Evolutionary conservation across 257 asterid genomes (phyloP).

Genomic region (Henckelia pumila): DNA sequence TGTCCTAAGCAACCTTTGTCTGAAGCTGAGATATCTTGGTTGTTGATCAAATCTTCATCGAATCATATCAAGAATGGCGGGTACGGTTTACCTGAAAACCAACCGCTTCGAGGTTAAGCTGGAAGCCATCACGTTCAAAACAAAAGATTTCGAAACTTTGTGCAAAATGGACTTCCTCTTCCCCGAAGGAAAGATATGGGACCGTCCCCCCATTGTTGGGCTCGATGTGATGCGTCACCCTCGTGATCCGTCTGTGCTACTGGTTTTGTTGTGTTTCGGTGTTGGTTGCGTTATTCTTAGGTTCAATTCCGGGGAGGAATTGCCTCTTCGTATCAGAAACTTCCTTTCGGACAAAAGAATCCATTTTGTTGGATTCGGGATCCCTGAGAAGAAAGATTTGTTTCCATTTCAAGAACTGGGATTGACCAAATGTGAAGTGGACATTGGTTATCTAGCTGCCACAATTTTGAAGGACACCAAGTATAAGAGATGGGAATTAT

Average conservation of each 20-base stretch:
- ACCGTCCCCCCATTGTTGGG: slow-evolving; percentile 68
- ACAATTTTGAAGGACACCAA: slow-evolving; percentile 48
- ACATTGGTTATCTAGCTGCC: slow-evolving; percentile 75
- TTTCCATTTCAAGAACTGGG: slow-evolving; percentile 70
- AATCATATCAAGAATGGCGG: slow-evolving; percentile 51
- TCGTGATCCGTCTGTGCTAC: slow-evolving; percentile 54
- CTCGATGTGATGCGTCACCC: slow-evolving; percentile 87
- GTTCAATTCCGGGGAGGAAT: slow-evolving; percentile 45
- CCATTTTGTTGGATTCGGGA: slow-evolving; percentile 71
- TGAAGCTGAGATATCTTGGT: background rate
- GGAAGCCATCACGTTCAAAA: slow-evolving; percentile 82
- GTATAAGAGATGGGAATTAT: slow-evolving; percentile 56
- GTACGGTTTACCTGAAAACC: slow-evolving; percentile 63
- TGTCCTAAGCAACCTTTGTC: background rate
- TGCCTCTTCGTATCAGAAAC: slow-evolving; percentile 45
- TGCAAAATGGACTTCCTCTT: slow-evolving; percentile 72
- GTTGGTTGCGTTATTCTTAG: slow-evolving; percentile 74
- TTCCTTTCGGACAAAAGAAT: slow-evolving; percentile 67
- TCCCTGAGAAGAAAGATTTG: slow-evolving; percentile 66
- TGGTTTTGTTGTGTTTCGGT: slow-evolving; percentile 68
- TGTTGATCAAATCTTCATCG: background rate
- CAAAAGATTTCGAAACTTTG: slow-evolving; percentile 61
- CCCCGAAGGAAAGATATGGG: slow-evolving; percentile 65
- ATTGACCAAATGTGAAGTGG: slow-evolving; percentile 38
- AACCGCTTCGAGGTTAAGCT: slow-evolving; percentile 78